A percentile compares a stretch with the other conserved stretches of the same genome.
Conservation (phyloP, 2,329 filamentous ascomycete genomes). For the Exophiala aquamarina region DNA sequence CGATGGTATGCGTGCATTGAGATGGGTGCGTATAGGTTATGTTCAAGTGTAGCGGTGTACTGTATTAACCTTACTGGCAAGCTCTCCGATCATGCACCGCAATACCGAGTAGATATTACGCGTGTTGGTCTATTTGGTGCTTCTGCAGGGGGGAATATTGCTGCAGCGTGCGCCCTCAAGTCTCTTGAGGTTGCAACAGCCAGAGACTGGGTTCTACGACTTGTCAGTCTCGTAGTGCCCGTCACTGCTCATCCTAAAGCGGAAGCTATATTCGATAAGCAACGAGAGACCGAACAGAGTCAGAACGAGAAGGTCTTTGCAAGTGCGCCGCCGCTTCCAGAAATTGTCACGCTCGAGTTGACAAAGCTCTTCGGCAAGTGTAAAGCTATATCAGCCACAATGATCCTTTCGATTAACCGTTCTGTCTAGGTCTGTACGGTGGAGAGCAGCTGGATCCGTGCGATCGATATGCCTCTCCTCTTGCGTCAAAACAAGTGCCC, state of each 20-base stretch:
- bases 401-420: not conserved
- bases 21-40: slow-evolving; percentile 46
- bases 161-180: slow-evolving; percentile 53
- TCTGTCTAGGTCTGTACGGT: slow-evolving; percentile 4
- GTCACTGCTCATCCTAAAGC: slow-evolving; percentile 42
- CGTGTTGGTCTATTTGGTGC: slow-evolving; percentile 61
- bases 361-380: slow-evolving; percentile 8
- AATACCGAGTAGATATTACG: slow-evolving; percentile 56
- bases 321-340: slow-evolving; percentile 2
- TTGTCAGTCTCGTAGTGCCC: slow-evolving; percentile 50
- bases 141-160: slow-evolving; percentile 63
- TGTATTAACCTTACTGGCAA: slow-evolving; percentile 25
- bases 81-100: slow-evolving; percentile 54
- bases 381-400: not conserved
- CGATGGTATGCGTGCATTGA: slow-evolving; percentile 60
- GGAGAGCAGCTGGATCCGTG: slow-evolving; percentile 1
- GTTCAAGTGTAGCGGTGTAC: slow-evolving; percentile 2
- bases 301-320: slow-evolving; percentile 1
- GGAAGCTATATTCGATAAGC: slow-evolving; percentile 2
- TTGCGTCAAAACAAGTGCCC: not conserved
- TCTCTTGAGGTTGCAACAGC: slow-evolving; percentile 34
- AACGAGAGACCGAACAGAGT: slow-evolving; percentile 1
- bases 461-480: slow-evolving; percentile 9
- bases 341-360: slow-evolving; percentile 6
- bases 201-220: slow-evolving; percentile 46